Evolutionary conservation across 495 filamentous ascomycete genomes (phyloP), one percentile per base, ranked within the genome.

Genomic region (Aspergillus coremiiformis): DNA sequence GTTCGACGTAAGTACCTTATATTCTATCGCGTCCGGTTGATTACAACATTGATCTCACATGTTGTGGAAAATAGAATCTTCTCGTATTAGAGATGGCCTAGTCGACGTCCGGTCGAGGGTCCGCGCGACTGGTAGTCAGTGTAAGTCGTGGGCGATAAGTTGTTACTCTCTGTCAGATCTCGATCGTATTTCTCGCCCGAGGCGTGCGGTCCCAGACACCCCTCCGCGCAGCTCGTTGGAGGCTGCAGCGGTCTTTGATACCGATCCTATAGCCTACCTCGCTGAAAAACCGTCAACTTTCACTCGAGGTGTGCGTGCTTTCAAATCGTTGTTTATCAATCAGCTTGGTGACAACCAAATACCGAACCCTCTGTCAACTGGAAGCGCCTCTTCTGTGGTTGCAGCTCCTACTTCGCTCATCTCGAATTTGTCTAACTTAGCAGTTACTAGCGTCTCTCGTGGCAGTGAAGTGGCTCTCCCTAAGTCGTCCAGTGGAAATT

Each of bases 301-400:
- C 47, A 61, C 53, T 17, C 60, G 65, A 23, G 57, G 68, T 4
- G 66, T 67, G 8, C 67, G 60, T 44, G 67, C 68, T 15, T 66
- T 71, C 27, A 67, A 62, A 53, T 56, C 66, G 3, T 65, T 68
- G 39, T 61, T 72, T 49, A 58, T 61, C 27, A 61, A 63, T 37
- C 61, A 66, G 42, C 47, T 60, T 37, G 64, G 69, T 33, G 67
- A 69, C 29, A 56, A 59, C 48, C 68, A 58, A 53, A 37, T 63
- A 42, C 44, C 59, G 43, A 49, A 51, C 22, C 53, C 62, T 15
- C 63, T 65, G 29, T 61, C 65, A 19, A 60, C 58, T 21, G 58
- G 60, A 35, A 59, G 49, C 44, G 22, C 55, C 15, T 23, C 49
- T 2, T 17, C 60, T 14, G 9, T 23, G 12, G 54, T 52, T 7